Evolutionary conservation across 73 alveolate genomes (phyloP).

Genomic region (Paramecium sexaurelia): DNA sequence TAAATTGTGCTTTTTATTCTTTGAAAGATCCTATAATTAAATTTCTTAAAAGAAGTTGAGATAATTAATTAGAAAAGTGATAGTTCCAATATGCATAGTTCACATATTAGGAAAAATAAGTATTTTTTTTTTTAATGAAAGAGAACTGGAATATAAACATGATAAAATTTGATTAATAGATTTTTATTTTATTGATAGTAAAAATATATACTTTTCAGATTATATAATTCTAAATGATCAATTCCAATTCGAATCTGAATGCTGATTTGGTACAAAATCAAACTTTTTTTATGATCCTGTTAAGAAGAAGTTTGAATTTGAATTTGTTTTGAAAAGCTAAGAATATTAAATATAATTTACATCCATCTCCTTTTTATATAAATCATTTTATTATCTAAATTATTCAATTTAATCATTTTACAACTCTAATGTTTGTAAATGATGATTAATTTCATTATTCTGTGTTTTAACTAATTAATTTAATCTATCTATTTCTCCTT

Average conservation of each 20-base stretch:
- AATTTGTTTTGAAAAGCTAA: constrained; percentile 23
- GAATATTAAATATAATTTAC: not conserved
- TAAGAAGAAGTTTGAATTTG: not conserved
- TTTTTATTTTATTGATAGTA: not conserved
- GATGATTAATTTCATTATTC: constrained; percentile 10
- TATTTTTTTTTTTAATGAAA: too few species aligned
- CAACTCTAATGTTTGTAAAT: not conserved
- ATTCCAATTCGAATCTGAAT: constrained; percentile 49
- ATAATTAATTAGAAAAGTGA: too few species aligned
- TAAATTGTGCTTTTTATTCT: too few species aligned
- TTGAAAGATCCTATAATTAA: too few species aligned
- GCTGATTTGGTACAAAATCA: constrained; percentile 4
- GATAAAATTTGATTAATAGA: too few species aligned
- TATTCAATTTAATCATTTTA: not conserved
- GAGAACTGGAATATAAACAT: too few species aligned
- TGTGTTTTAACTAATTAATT: constrained; percentile 21
- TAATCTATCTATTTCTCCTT: constrained; percentile 47
- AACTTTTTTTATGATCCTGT: constrained; percentile 29
- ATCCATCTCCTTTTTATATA: constrained; percentile 19
- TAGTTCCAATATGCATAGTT: too few species aligned
- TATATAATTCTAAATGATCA: not conserved
- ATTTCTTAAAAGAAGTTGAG: too few species aligned
- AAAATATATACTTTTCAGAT: not conserved
- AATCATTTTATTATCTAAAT: constrained; percentile 24
- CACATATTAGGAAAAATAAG: too few species aligned